phyloP scores from a whole-genome alignment of 768 basidiomycete species.

The Phanerochaete sordida region DNA sequence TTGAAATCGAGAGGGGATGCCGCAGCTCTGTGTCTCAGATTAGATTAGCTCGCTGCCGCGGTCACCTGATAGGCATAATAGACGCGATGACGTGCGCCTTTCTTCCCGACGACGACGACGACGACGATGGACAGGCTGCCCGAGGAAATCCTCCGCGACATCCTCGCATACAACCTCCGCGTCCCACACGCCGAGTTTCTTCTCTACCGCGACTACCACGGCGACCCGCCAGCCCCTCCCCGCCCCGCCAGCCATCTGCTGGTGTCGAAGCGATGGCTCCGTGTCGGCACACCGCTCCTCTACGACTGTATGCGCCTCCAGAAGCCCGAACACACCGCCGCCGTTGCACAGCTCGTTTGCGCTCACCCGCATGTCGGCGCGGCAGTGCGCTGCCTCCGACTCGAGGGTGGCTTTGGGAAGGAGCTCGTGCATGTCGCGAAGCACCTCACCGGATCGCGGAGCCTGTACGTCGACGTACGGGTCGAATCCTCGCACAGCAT shows the following conservation, averaged over 20 bases:
- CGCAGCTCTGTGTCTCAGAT: too few relatives aligned
- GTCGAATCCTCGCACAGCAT: not conserved
- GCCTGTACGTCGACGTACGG: not conserved
- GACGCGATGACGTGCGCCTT: too few relatives aligned
- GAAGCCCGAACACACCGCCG: not conserved
- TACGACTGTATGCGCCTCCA: not conserved
- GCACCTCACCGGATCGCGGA: not conserved
- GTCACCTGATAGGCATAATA: too few relatives aligned
- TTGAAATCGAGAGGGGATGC: too few relatives aligned
- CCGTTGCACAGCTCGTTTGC: not conserved
- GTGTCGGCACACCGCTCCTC: constrained; percentile 1
- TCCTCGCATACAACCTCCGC: too few relatives aligned
- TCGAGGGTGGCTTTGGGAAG: not conserved
- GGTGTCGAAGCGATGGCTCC: constrained; percentile 6
- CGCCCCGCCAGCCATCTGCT: not conserved
- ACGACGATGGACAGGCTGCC: too few relatives aligned
- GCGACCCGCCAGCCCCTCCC: constrained; percentile 7
- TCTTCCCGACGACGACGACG: too few relatives aligned
- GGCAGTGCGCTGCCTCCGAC: not conserved
- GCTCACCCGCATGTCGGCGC: not conserved
- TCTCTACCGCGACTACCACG: too few relatives aligned
- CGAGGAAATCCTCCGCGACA: too few relatives aligned
- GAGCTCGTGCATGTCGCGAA: not conserved
- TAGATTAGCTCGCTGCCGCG: too few relatives aligned
- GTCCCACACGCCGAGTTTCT: too few relatives aligned